A percentile compares a stretch with the other conserved stretches of the same genome.
These are phyloP conservation scores for Calycina herbarum DNA, from an alignment of 2,329 filamentous ascomycete genomes.

Conservation along the genomic window DNA sequence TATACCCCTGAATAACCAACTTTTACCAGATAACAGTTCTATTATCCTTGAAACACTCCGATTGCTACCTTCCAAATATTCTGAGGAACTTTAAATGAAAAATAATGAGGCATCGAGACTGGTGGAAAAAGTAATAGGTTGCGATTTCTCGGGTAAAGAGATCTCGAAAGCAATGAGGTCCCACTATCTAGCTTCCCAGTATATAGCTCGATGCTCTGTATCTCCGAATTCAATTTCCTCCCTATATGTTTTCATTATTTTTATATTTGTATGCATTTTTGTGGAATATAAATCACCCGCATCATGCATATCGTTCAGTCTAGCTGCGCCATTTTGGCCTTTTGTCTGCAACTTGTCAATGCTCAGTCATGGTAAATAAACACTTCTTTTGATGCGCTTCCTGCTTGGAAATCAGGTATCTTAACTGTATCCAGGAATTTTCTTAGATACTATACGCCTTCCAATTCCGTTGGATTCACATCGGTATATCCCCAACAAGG, in stretches of 20 bases:
- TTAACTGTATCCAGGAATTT: not conserved
- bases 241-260: too few relatives aligned
- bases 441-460: not conserved
- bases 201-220: not conserved
- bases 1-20: not conserved
- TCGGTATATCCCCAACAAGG: not conserved
- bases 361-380: not conserved
- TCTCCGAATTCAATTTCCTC: too few relatives aligned
- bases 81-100: not conserved
- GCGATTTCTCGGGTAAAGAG: not conserved
- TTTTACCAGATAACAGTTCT: not conserved
- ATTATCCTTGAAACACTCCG: not conserved
- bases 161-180: not conserved
- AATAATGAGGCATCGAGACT: not conserved
- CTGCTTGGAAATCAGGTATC: not conserved
- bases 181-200: not conserved
- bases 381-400: not conserved
- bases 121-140: not conserved
- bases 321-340: not conserved
- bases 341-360: not conserved
- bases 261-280: not conserved
- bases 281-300: not conserved
- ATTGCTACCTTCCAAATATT: not conserved
- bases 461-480: slow-evolving; percentile 2
- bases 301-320: not conserved